A percentile compares a stretch with the other conserved stretches of the same genome.
These are phyloP conservation scores for Nicotiana tabacum DNA, from an alignment of 257 asterid genomes.

Conservation along the genomic window DNA sequence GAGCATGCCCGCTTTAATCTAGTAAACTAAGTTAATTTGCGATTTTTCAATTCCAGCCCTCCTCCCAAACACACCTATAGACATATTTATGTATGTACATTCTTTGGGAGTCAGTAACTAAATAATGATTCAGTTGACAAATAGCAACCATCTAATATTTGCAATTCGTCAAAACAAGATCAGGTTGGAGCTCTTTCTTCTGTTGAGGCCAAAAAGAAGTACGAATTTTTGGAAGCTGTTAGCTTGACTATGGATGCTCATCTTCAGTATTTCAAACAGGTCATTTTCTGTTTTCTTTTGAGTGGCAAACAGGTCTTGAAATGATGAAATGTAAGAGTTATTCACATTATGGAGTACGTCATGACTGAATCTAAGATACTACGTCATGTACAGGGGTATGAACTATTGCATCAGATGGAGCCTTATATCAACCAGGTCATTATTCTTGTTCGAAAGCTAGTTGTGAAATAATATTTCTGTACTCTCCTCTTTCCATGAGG, in stretches of 20 bases:
- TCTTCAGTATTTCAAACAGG: slow-evolving; percentile 76
- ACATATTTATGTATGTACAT: neutral
- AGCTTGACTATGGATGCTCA: slow-evolving; percentile 88
- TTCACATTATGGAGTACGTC: slow-evolving; percentile 8
- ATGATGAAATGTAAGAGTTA: slow-evolving; percentile 5
- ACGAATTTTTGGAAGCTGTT: slow-evolving; percentile 82
- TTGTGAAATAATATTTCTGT: neutral
- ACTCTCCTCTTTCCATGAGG: neutral
- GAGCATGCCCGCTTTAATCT: slow-evolving; percentile 90
- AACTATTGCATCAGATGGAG: slow-evolving; percentile 90
- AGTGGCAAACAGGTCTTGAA: slow-evolving; percentile 24
- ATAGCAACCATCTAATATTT: neutral
- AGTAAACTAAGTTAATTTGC: slow-evolving; percentile 36
- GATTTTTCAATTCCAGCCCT: neutral
- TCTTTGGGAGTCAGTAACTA: neutral
- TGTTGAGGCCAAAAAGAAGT: slow-evolving; percentile 88
- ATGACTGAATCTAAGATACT: slow-evolving; percentile 20
- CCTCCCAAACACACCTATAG: neutral
- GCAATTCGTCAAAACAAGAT: neutral
- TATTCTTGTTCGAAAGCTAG: neutral
- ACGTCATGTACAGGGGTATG: slow-evolving; percentile 64
- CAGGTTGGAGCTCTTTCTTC: slow-evolving; percentile 85
- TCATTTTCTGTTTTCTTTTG: neutral
- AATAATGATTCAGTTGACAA: neutral
- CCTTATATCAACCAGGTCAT: slow-evolving; percentile 84